phyloP scores from a whole-genome alignment of 805 yeast species.

The Kodamaea neixiangensis region DNA sequence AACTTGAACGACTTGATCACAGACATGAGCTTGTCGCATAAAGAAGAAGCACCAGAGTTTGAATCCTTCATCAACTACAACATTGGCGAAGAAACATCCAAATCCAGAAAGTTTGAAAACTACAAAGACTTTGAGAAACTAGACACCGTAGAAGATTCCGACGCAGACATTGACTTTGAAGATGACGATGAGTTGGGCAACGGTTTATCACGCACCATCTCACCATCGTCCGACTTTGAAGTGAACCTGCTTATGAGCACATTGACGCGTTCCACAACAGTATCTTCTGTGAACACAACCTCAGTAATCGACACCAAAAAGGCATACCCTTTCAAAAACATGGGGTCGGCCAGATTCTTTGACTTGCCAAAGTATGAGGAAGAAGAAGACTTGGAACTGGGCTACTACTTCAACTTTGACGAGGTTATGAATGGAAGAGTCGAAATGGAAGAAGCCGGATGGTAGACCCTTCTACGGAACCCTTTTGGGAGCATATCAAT shows the following conservation, averaged over 20 bases:
- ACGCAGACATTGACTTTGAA: constrained; percentile 27
- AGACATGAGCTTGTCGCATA: constrained; percentile 27
- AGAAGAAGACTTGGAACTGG: constrained; percentile 7
- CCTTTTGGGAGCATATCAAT: background rate
- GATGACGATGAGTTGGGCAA: constrained; percentile 25
- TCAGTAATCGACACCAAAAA: constrained; percentile 12
- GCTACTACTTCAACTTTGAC: constrained; percentile 22
- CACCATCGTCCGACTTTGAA: constrained; percentile 36
- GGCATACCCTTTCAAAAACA: constrained; percentile 16
- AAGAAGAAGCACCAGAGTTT: constrained; percentile 14
- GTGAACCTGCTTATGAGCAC: constrained; percentile 39
- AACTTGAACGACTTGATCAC: constrained; percentile 30
- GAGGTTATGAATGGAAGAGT: constrained; percentile 15
- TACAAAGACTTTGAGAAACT: constrained; percentile 19
- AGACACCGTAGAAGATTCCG: constrained; percentile 18
- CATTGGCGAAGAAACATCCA: constrained; percentile 15
- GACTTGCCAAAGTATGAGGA: constrained; percentile 35
- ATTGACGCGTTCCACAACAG: constrained; percentile 44
- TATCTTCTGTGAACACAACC: constrained; percentile 22
- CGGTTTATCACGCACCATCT: constrained; percentile 39
- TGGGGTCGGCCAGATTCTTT: constrained; percentile 24
- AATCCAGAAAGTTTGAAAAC: constrained; percentile 11
- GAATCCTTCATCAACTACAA: constrained; percentile 30
- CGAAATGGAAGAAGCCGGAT: background rate
- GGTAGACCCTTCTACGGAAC: background rate